These are phyloP conservation scores for Fraxinus sp. DNA, from an alignment of 305 asterid species.

Conservation along the genomic window DNA sequence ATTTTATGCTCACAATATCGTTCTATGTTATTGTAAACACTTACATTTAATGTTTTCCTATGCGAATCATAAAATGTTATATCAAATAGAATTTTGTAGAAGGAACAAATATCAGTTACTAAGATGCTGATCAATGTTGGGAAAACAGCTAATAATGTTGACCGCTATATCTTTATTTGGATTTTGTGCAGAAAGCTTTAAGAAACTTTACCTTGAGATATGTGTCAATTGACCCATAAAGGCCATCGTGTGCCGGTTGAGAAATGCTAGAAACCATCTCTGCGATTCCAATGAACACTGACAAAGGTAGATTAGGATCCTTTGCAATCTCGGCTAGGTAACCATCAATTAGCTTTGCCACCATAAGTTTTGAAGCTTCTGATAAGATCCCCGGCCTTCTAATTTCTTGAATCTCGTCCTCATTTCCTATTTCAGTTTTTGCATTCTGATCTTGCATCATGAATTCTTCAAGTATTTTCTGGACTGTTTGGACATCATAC, in stretches of 20 bases:
- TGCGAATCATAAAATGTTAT: background rate
- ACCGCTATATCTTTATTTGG: background rate
- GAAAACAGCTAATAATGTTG: background rate
- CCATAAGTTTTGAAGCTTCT: slow-evolving; percentile 96
- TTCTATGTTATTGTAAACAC: background rate
- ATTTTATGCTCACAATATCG: background rate
- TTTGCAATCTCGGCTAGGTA: slow-evolving; percentile 85
- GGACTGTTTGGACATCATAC: slow-evolving; percentile 57
- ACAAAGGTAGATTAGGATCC: slow-evolving; percentile 67
- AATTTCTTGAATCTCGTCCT: slow-evolving; percentile 59
- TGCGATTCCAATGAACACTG: slow-evolving; percentile 57
- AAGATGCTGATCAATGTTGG: background rate
- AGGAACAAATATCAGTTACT: background rate
- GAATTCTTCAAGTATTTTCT: slow-evolving; percentile 67
- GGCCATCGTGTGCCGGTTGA: slow-evolving; percentile 78
- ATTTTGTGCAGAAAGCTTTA: background rate
- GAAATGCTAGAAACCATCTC: slow-evolving; percentile 70
- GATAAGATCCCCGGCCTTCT: slow-evolving; percentile 73
- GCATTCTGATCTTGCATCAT: slow-evolving; percentile 47
- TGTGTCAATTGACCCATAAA: slow-evolving; percentile 85
- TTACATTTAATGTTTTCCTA: background rate
- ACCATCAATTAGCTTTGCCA: slow-evolving; percentile 76
- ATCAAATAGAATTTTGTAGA: background rate
- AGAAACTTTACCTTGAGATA: slow-evolving; percentile 68
- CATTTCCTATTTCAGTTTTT: slow-evolving; percentile 42